Evolutionary conservation across 78 protist species (phyloP).

Genomic region (Polysphondylium violaceum): DNA sequence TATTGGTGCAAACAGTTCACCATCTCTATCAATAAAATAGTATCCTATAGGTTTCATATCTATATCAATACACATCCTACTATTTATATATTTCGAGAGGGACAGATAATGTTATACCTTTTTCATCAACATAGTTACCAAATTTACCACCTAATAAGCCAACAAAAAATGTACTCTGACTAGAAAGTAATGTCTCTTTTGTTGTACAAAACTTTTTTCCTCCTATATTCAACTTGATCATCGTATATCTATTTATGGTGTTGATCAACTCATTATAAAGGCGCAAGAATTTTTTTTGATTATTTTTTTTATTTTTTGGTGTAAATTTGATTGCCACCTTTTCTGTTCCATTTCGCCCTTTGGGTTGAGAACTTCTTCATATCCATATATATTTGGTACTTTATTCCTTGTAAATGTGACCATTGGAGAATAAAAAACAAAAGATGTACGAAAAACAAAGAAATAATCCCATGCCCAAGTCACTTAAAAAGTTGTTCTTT

Average conservation of each 20-base stretch:
- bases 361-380: too few relatives aligned
- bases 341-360: too few relatives aligned
- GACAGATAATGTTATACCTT: neutral
- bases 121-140: neutral
- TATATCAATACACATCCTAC: neutral
- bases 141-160: constrained; percentile 8
- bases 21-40: constrained; percentile 69
- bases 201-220: constrained; percentile 35
- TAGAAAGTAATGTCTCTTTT: constrained; percentile 24
- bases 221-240: constrained; percentile 49
- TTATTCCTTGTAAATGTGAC: too few relatives aligned
- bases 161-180: constrained; percentile 13
- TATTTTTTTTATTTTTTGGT: too few relatives aligned
- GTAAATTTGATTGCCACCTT: too few relatives aligned
- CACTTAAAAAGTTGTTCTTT: neutral
- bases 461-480: neutral
- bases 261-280: too few relatives aligned
- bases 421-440: too few relatives aligned
- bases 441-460: neutral
- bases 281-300: too few relatives aligned
- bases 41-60: neutral
- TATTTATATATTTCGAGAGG: too few relatives aligned
- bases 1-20: constrained; percentile 36
- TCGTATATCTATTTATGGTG: neutral
- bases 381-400: too few relatives aligned